A percentile compares a stretch with the other conserved stretches of the same genome.
Conservation (phyloP, 1,284 basidiomycete genomes). For the Anthracocystis panici-leucophaei region DNA sequence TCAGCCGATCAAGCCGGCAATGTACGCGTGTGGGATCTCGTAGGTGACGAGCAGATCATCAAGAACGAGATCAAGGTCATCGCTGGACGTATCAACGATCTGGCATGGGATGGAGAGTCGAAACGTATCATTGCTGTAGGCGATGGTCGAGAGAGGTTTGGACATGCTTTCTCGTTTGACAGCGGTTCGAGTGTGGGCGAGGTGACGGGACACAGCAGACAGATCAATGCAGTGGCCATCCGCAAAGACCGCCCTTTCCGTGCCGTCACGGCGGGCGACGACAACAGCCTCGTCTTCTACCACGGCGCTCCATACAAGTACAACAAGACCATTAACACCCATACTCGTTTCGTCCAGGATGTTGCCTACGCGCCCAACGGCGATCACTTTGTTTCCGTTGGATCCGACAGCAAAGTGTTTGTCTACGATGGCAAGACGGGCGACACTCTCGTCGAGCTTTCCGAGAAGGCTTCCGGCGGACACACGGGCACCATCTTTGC, state of each 20-base stretch:
- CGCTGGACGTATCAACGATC: slow-evolving; percentile 87
- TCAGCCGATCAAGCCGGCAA: slow-evolving; percentile 72
- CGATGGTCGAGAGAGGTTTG: slow-evolving; percentile 85
- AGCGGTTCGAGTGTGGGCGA: slow-evolving; percentile 90
- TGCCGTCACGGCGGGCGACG: slow-evolving; percentile 77
- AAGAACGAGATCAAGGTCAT: slow-evolving; percentile 80
- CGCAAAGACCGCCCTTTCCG: slow-evolving; percentile 89
- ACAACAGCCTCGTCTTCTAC: slow-evolving; percentile 83
- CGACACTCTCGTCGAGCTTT: slow-evolving; percentile 73
- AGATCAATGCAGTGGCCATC: slow-evolving; percentile 91
- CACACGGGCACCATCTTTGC: slow-evolving; percentile 71
- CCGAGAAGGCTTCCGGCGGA: slow-evolving; percentile 51
- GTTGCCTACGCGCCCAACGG: slow-evolving; percentile 79
- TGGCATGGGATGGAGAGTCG: slow-evolving; percentile 92
- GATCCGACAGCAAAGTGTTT: slow-evolving; percentile 88
- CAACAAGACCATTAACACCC: slow-evolving; percentile 73
- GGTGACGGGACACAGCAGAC: slow-evolving; percentile 92
- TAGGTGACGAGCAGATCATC: slow-evolving; percentile 85
- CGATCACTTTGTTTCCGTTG: slow-evolving; percentile 83
- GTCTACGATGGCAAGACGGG: slow-evolving; percentile 92
- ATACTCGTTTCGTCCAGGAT: slow-evolving; percentile 94
- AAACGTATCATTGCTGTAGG: slow-evolving; percentile 97
- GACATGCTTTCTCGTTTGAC: slow-evolving; percentile 70
- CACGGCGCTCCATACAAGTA: slow-evolving; percentile 76
- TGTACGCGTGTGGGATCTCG: slow-evolving; percentile 90